These are phyloP conservation scores for Rhizophora mangle DNA, from an alignment of 345 rosid species.

Conservation along the genomic window DNA sequence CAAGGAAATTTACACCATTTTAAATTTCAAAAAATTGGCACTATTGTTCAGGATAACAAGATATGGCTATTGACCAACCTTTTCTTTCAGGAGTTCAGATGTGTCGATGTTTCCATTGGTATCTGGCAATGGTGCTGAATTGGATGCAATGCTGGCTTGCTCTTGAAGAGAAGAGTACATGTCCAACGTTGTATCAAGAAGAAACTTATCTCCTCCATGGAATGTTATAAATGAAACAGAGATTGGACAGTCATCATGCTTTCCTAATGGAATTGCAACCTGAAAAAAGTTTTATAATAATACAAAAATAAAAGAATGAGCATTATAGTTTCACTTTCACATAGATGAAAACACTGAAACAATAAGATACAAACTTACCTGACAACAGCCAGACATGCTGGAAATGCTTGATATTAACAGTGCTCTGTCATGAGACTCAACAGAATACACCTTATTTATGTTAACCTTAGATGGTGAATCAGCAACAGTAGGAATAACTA, in stretches of 20 bases:
- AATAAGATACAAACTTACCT: slow-evolving; percentile 40
- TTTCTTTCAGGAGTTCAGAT: slow-evolving; percentile 84
- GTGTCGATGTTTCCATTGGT: slow-evolving; percentile 52
- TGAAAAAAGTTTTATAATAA: slow-evolving; percentile 28
- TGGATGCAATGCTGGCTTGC: slow-evolving; percentile 56
- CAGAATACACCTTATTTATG: slow-evolving; percentile 45
- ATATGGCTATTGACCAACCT: slow-evolving; percentile 42
- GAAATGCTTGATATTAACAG: slow-evolving; percentile 61
- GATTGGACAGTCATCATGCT: slow-evolving; percentile 58
- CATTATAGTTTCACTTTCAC: not conserved
- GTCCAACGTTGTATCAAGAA: slow-evolving; percentile 79
- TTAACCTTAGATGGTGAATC: slow-evolving; percentile 66
- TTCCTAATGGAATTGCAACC: slow-evolving; percentile 82
- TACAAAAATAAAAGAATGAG: slow-evolving; percentile 6
- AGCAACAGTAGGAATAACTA: slow-evolving; percentile 75
- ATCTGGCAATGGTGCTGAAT: slow-evolving; percentile 48
- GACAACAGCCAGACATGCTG: slow-evolving; percentile 94
- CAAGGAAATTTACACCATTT: not conserved
- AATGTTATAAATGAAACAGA: slow-evolving; percentile 74
- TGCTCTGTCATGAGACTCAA: slow-evolving; percentile 61
- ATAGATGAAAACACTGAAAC: slow-evolving; percentile 14
- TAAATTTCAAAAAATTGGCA: not conserved
- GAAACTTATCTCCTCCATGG: slow-evolving; percentile 87
- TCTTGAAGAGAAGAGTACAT: slow-evolving; percentile 77
- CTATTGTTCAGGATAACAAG: not conserved